Base-by-base conservation (phyloP, 768 basidiomycete species). In the Pisolithus marmoratus region DNA sequence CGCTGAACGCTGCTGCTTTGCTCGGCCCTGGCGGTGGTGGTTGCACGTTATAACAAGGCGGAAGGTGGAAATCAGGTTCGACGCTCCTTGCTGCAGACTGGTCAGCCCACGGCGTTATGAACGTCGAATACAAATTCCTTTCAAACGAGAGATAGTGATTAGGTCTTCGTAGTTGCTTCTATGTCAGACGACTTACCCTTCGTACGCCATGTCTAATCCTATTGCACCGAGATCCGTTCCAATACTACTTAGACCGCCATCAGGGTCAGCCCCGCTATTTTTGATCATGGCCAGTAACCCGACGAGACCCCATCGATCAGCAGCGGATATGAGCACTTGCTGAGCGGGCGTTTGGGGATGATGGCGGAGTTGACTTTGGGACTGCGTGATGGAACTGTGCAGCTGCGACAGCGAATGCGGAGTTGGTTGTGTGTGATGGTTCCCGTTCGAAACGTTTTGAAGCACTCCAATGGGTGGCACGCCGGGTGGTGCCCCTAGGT, bases 81-180 rank as follows among this genome's bases (percentile, higher is more conserved):
- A 95, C 85, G 52, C 82, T 80, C 63, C 84, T 84, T 58, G 87
- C 86, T 41, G 86, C 85, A 57, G 87, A 86, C 57, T 92, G 85
- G 68, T 95, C 94, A 56, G 90, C 83, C 94, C 94, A 98, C 24
- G 94, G 94, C 52, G 95, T 94, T 63, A 95, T 90, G 73, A 98
- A 94, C 24, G 88, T 88, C 54, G 91, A 85, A 72, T 91, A 94
- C 54, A 94, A 74, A 62, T 87, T 87, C 65, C 90, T 68, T 58
- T 60, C 47, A 56, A 57, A 51, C 5, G 45, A 56, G 34, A 14
- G 46, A 62, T 38, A 57, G 11, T 31, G 9, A 54, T 64, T 53
- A 58, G 63, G 56, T 54, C 51, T 27, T 1, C 23, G 24, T 27
- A 7, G 34, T 6, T 14, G 34, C 57, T 58, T 54, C 38, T 15